Base-by-base conservation (phyloP, 108 stramenopile genomes). In the Cyclotella atomus region DNA sequence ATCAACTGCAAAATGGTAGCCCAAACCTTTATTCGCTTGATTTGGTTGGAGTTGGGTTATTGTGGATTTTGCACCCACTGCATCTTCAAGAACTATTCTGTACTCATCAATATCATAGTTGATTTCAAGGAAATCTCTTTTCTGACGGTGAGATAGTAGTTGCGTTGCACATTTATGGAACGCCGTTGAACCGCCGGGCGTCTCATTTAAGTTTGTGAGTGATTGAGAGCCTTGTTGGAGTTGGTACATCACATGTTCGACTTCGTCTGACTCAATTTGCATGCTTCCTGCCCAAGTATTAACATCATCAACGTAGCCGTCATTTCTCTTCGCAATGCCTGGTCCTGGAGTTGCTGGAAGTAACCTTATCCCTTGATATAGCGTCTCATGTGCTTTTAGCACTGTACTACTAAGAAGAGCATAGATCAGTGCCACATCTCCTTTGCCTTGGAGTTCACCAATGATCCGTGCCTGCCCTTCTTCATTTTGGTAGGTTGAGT, bases 391-490 rank as follows among this genome's bases (percentile, higher is more conserved):
- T 10, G 34, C 38, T 6, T 43, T 16, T 2, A 53, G 52, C 15
- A n/a, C 35, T 7, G 10, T 63, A n/a, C 34, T 43, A 17, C 50
- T 64, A 0, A 25, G 9, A 2, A 36, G 25, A 14, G 24, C 19
- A 59, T 33, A 73, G 10, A 29, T 17, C 0, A 29, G 20, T 8
- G 64, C 23, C 0, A 65, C 64, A 12, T 75, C 73, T 16, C 43
- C 73, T 32, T 65, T 75, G 20, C 73, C 65, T 35, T 75, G 73
- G 17, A 44, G n/a, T 43, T 65, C 64, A 0, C 72, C 73, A 0
- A 1, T 0, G 0, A 75, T 2, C 17, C 9, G 19, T 10, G 54
- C 23, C 0, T 56, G 36, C 0, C 35, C n/a, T n/a, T n/a, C n/a
- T n/a, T n/a, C n/a, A n/a, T n/a, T n/a, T n/a, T n/a, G n/a, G n/a